Evolutionary conservation across 331 rosid genomes (phyloP).

Genomic region (Pyrus hybrid): DNA sequence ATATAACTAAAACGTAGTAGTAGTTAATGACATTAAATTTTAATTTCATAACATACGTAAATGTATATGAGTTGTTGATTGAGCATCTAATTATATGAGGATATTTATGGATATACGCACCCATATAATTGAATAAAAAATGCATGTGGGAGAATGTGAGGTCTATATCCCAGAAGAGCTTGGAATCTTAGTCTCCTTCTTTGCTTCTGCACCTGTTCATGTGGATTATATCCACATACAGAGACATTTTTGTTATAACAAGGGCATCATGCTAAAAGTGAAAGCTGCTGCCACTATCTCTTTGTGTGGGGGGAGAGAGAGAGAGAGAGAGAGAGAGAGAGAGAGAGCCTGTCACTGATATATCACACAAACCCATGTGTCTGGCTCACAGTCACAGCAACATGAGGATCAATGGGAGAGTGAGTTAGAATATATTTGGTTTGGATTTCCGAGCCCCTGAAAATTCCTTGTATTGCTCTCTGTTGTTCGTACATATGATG

Average conservation of each 20-base stretch:
- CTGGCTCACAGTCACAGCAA: background rate
- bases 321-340: background rate
- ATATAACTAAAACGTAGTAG: accelerated
- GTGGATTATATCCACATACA: background rate
- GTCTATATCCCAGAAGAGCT: constrained; percentile 2
- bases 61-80: background rate
- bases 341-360: background rate
- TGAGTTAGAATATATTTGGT: background rate
- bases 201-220: constrained; percentile 11
- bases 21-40: too few species aligned
- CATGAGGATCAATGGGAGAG: background rate
- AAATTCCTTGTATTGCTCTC: constrained; percentile 11
- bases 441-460: constrained; percentile 32
- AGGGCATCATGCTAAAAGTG: constrained; percentile 34
- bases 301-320: too few species aligned
- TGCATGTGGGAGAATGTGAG: background rate
- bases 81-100: background rate
- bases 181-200: constrained; percentile 29
- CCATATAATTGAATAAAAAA: background rate
- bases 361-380: constrained; percentile 19
- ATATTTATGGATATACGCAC: background rate
- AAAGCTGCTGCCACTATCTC: constrained; percentile 33
- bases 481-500: constrained; percentile 1
- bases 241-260: background rate
- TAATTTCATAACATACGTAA: background rate